Evolutionary conservation across 176 grass and related monocot genomes (phyloP), one percentile per base, ranked within the genome.

Genomic region (Lolium perenne): DNA sequence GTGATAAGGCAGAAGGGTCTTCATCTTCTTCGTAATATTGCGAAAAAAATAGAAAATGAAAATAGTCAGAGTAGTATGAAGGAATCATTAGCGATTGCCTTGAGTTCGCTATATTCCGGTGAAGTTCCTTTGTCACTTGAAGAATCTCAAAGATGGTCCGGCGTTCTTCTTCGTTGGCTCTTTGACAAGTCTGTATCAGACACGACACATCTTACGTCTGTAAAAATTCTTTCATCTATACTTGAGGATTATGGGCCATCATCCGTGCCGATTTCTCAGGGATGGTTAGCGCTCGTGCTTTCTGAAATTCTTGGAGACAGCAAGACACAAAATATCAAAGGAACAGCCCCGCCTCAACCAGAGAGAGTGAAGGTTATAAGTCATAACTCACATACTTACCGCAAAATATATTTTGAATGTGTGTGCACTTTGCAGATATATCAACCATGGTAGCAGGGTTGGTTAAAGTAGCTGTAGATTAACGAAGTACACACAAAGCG

Each of bases 101-200:
- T 98, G 65, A 80, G 90, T 91, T 85, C 93, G 41, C 89, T 98
- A 68, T 98, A 93, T 83, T 54, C 87, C 56, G 90, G 90, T 84
- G 94, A 92, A 85, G 88, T 93, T 92, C 93, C 88, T 53, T 91
- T 95, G 72, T 94, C 91, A 78, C 84, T 95, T 66, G 93, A 94
- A 85, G 96, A 98, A 95, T 87, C 91, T 82, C 93, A 95, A 83
- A 95, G 85, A 58, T 98, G 96, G 96, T 95, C 88, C 8, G 93
- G 96, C 62, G 92, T 95, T 89, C 94, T 98, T 87, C 85, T 98
- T 47, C 79, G 85, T 38, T 98, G 88, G 96, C 86, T 98, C 88
- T 91, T 98, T 89, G 86, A 91, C 85, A 85, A 94, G 83, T 95
- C 92, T 90, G 94, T 90, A 61, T 88, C 92, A 71, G 80, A 91